Conservation (phyloP, 257 asterid species). For the Marsdenia floribunda region DNA sequence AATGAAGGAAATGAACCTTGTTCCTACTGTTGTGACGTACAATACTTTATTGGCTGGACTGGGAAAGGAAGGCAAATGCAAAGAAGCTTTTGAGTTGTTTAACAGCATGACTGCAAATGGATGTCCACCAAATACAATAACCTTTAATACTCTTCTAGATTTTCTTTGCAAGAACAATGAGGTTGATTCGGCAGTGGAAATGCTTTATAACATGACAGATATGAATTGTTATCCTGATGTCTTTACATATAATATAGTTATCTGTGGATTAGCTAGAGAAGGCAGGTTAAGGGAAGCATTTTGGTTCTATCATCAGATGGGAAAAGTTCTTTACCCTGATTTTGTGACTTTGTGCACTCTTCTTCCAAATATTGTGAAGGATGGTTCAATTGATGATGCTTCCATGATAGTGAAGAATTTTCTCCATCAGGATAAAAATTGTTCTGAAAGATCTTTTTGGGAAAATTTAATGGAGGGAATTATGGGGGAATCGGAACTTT, state of each 20-base stretch:
- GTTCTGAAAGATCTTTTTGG: conserved; percentile 52
- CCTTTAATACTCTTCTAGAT: conserved; percentile 78
- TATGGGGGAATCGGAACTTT: conserved; percentile 56
- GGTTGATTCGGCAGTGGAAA: conserved; percentile 61
- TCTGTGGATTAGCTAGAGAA: conserved; percentile 68
- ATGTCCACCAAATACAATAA: conserved; percentile 76
- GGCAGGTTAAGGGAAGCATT: conserved; percentile 69
- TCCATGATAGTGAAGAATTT: conserved; percentile 50
- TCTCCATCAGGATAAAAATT: conserved; percentile 23
- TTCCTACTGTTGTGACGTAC: conserved; percentile 91
- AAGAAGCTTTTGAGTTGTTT: conserved; percentile 60
- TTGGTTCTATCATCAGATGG: conserved; percentile 92
- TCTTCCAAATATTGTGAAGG: conserved; percentile 69
- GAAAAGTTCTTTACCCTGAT: conserved; percentile 61
- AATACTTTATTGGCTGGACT: conserved; percentile 88
- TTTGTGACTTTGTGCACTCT: conserved; percentile 60
- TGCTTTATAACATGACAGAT: conserved; percentile 67
- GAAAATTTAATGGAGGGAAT: conserved; percentile 58
- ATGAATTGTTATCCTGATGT: conserved; percentile 63
- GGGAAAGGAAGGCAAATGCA: conserved; percentile 72
- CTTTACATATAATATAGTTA: conserved; percentile 77
- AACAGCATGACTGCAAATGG: conserved; percentile 59
- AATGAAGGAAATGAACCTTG: conserved; percentile 72
- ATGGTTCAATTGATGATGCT: conserved; percentile 65
- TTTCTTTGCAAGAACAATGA: conserved; percentile 77